Evolutionary conservation across 352 stramenopile species (phyloP).

Genomic region (Blastocystis sp.): DNA sequence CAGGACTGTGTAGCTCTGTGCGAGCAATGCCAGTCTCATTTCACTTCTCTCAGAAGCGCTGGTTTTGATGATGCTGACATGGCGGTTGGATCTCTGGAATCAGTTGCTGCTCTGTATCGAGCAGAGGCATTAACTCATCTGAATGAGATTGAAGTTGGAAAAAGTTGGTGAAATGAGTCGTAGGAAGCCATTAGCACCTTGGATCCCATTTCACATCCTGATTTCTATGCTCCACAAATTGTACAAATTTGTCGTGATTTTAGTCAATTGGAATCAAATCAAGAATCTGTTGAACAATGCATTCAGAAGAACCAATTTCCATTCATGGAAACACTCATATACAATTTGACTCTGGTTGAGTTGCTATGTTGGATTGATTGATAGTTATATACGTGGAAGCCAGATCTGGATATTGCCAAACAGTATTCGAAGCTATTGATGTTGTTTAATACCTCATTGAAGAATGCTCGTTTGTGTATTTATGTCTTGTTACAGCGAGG

Average conservation of each 20-base stretch:
- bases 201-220: background rate
- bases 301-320: background rate
- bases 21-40: background rate
- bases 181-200: constrained; percentile 11
- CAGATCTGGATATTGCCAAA: constrained; percentile 14
- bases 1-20: background rate
- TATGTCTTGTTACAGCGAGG: constrained; percentile 40
- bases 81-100: background rate
- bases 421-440: background rate
- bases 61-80: background rate
- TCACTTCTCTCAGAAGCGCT: background rate
- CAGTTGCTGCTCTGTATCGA: background rate
- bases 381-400: background rate
- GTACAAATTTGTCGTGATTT: background rate
- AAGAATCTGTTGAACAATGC: background rate
- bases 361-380: background rate
- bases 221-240: background rate
- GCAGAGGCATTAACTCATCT: background rate
- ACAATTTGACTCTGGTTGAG: constrained; percentile 14
- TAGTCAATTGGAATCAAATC: background rate
- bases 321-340: constrained; percentile 6
- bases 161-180: background rate
- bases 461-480: constrained; percentile 15
- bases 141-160: background rate
- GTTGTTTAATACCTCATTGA: constrained; percentile 8